Conservation (phyloP, 108 stramenopile genomes). For the Cyclotella cryptica region DNA sequence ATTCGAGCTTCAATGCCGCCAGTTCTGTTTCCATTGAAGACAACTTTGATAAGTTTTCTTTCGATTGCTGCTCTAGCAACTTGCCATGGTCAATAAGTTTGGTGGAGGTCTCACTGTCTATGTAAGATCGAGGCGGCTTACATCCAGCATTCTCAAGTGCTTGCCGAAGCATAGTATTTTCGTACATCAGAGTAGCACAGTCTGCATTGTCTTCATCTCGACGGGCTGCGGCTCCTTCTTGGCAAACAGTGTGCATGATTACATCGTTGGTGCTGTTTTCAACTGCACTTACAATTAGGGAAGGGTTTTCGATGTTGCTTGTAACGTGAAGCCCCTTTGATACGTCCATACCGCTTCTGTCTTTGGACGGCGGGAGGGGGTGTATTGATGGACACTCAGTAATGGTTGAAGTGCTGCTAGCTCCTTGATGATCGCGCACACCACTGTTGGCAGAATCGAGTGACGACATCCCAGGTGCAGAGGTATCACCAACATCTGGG, state of each 20-base stretch:
- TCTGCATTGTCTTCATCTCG: slow-evolving; percentile 55
- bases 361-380: background rate
- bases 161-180: slow-evolving; percentile 82
- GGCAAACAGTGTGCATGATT: slow-evolving; percentile 62
- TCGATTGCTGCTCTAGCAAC: slow-evolving; percentile 9
- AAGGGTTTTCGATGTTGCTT: slow-evolving; percentile 49
- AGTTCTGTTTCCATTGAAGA: slow-evolving; percentile 41
- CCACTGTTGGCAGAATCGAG: slow-evolving; percentile 23
- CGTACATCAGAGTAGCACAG: slow-evolving; percentile 77
- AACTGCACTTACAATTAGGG: slow-evolving; percentile 81
- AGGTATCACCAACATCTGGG: slow-evolving; percentile 66
- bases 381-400: slow-evolving; percentile 41
- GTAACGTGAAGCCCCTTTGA: slow-evolving; percentile 8
- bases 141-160: slow-evolving; percentile 71
- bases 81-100: slow-evolving; percentile 29
- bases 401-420: slow-evolving; percentile 70
- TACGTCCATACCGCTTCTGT: slow-evolving; percentile 18
- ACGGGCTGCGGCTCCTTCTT: slow-evolving; percentile 13
- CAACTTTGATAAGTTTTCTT: slow-evolving; percentile 35
- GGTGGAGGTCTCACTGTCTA: slow-evolving; percentile 58
- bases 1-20: slow-evolving; percentile 44
- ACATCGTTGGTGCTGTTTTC: slow-evolving; percentile 73
- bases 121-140: slow-evolving; percentile 72
- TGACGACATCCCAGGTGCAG: slow-evolving; percentile 24
- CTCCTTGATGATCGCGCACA: slow-evolving; percentile 44